These are phyloP conservation scores for Vaccinium corymbosum DNA, from an alignment of 148 eudicot genomes.

Conservation along the genomic window DNA sequence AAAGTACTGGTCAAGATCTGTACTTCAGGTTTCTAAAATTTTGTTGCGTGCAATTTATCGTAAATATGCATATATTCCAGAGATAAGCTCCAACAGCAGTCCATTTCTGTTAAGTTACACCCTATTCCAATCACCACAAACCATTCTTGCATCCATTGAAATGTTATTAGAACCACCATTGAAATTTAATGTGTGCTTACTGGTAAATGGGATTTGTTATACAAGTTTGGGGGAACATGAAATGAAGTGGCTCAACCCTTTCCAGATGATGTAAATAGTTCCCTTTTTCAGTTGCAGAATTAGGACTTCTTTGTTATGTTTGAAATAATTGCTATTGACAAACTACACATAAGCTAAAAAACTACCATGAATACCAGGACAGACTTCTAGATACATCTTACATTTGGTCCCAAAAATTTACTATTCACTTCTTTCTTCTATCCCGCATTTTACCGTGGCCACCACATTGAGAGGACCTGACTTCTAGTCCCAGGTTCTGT, in stretches of 20 bases:
- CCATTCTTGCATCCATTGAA: background rate
- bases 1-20: background rate
- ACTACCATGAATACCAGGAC: background rate
- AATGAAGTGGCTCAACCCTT: background rate
- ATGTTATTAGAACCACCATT: background rate
- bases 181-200: background rate
- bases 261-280: background rate
- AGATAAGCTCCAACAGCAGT: background rate
- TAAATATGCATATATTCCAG: background rate
- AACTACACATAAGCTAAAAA: background rate
- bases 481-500: background rate
- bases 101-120: background rate
- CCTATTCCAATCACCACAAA: background rate
- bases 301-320: background rate
- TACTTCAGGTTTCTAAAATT: background rate
- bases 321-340: background rate
- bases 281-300: background rate
- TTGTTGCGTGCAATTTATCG: background rate
- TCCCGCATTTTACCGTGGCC: background rate
- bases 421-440: background rate
- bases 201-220: background rate
- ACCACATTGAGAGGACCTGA: background rate
- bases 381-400: background rate
- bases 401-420: background rate
- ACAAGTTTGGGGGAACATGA: background rate